Conservation (phyloP, 345 rosid genomes). For the Acer negundo region DNA sequence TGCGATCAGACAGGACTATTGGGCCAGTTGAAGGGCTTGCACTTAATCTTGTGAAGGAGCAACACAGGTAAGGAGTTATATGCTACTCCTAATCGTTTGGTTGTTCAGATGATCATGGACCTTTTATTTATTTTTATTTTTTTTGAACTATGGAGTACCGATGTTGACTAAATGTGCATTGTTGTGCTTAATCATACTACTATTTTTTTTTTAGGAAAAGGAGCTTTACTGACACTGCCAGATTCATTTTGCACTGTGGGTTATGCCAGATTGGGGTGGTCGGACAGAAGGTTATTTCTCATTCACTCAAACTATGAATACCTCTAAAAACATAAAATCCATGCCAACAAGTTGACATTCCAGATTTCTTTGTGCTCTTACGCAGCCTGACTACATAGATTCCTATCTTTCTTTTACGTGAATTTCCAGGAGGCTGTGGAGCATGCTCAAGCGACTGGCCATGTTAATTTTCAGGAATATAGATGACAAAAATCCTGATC, state of each 20-base stretch:
- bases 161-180: too few relatives aligned
- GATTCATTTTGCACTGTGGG: constrained; percentile 91
- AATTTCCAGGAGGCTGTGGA: constrained; percentile 77
- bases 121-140: too few relatives aligned
- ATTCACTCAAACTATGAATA: background rate
- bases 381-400: background rate
- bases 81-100: too few relatives aligned
- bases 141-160: too few relatives aligned
- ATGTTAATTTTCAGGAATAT: constrained; percentile 89
- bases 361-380: background rate
- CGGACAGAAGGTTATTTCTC: constrained; percentile 72
- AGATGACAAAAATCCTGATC: constrained; percentile 33
- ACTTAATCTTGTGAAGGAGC: too few relatives aligned
- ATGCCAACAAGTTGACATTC: too few relatives aligned
- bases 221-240: constrained; percentile 78
- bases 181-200: too few relatives aligned
- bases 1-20: too few relatives aligned
- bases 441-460: constrained; percentile 95
- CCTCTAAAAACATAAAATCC: background rate
- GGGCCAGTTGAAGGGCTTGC: too few relatives aligned
- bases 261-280: constrained; percentile 88
- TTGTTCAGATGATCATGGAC: too few relatives aligned
- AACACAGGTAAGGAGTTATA: too few relatives aligned
- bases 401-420: background rate
- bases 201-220: constrained; percentile 49